Percentiles rank a stretch among this genome's conserved stretches.
Evolutionary conservation across 441 rosid species (phyloP).

Genomic region (Adansonia rubrostipa): DNA sequence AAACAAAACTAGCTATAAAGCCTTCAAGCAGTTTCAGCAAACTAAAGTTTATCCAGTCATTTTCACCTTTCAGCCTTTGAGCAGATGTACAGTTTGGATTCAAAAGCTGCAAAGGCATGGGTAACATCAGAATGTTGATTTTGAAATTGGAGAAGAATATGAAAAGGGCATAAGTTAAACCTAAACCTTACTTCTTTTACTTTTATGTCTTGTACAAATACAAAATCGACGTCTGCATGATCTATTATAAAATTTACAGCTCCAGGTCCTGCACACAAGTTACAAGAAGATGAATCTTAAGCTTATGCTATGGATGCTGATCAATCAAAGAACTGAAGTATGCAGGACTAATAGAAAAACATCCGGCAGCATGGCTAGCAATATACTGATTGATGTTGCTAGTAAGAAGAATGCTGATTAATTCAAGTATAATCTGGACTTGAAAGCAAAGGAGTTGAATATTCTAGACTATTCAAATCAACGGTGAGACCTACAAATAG

Average conservation of each 20-base stretch:
- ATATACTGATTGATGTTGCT: background rate
- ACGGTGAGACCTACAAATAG: background rate
- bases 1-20: constrained; percentile 29
- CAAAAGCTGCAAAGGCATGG: constrained; percentile 54
- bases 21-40: constrained; percentile 19
- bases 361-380: background rate
- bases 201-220: constrained; percentile 84
- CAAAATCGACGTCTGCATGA: constrained; percentile 82
- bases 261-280: constrained; percentile 65
- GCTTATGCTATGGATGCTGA: background rate
- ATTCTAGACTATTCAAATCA: constrained; percentile 10
- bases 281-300: constrained; percentile 17
- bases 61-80: constrained; percentile 61
- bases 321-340: background rate
- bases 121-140: constrained; percentile 20
- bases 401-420: background rate
- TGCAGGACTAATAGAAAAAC: background rate
- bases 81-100: constrained; percentile 58
- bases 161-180: constrained; percentile 14
- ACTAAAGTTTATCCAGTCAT: constrained; percentile 7
- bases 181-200: constrained; percentile 59
- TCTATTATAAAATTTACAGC: constrained; percentile 83
- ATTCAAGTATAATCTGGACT: background rate
- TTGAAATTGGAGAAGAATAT: background rate
- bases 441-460: background rate